Percentiles rank a stretch among this genome's conserved stretches.
Evolutionary conservation across 208 protist species (phyloP).

Genomic region (Acanthamoeba royreba): DNA sequence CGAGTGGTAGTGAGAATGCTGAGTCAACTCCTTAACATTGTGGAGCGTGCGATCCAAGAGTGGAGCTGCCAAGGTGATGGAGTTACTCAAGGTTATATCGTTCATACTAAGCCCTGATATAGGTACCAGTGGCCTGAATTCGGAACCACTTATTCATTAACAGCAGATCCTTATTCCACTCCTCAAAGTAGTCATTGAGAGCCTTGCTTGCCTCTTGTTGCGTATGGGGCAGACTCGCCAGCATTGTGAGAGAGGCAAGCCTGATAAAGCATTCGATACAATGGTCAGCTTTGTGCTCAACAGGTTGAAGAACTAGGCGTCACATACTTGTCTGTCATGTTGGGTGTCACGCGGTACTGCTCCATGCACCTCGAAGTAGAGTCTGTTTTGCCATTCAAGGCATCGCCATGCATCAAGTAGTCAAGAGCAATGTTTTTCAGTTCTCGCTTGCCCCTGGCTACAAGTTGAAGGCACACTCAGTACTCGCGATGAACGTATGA

Average conservation of each 20-base stretch:
- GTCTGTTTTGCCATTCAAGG: background rate
- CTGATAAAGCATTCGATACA: background rate
- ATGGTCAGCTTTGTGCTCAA: background rate
- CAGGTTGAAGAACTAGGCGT: background rate
- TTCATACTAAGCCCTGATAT: too few species aligned
- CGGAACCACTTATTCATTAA: slow-evolving; percentile 8
- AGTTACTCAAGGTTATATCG: background rate
- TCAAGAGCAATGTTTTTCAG: background rate
- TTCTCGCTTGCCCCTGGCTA: background rate
- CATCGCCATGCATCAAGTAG: background rate
- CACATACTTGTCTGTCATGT: background rate
- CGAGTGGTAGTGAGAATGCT: background rate
- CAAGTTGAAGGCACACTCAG: background rate
- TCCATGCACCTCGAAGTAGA: background rate
- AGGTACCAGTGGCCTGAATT: background rate
- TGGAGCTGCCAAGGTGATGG: background rate
- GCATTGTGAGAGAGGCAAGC: background rate
- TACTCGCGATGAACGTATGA: background rate
- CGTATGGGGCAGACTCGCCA: background rate
- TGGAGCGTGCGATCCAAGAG: background rate
- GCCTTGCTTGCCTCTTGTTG: background rate
- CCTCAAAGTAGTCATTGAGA: background rate
- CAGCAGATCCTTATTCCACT: background rate
- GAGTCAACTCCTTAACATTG: background rate
- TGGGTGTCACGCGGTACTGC: background rate